Percentiles rank a stretch among this genome's conserved stretches.
Conservation (phyloP, 352 stramenopile genomes). For the Phytophthora uliginosa region DNA sequence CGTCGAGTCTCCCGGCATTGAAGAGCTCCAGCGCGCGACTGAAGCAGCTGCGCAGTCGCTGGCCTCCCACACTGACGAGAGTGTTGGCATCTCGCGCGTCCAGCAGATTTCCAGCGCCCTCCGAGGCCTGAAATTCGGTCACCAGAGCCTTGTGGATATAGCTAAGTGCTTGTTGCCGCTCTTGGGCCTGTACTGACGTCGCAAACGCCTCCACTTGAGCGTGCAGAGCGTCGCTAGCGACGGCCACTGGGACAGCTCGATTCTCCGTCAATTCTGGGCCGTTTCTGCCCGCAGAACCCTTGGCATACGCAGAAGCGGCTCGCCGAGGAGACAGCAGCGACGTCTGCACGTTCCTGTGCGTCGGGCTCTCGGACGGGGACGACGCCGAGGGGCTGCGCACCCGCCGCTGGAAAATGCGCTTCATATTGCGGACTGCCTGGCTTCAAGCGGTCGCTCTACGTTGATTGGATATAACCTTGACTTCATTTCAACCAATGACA, state of each 20-base stretch:
- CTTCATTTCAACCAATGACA: background rate
- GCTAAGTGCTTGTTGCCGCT: slow-evolving; percentile 13
- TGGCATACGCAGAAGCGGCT: slow-evolving; percentile 20
- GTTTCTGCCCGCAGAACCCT: slow-evolving; percentile 11
- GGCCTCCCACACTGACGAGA: slow-evolving; percentile 41
- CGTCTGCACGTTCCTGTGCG: background rate
- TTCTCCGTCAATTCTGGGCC: slow-evolving; percentile 11
- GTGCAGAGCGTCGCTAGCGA: background rate
- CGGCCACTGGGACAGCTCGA: background rate
- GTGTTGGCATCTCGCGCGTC: slow-evolving; percentile 23
- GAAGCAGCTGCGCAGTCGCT: slow-evolving; percentile 45
- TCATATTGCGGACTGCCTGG: slow-evolving; percentile 41
- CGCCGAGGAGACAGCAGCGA: slow-evolving; percentile 12
- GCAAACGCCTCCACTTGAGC: slow-evolving; percentile 28
- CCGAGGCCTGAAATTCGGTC: background rate
- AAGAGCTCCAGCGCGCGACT: slow-evolving; percentile 48
- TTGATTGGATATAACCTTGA: background rate
- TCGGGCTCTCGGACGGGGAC: slow-evolving; percentile 18
- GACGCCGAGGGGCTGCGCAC: slow-evolving; percentile 19
- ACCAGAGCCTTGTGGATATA: slow-evolving; percentile 10
- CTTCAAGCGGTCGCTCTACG: slow-evolving; percentile 20
- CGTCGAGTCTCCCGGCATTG: slow-evolving; percentile 42
- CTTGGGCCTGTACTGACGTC: slow-evolving; percentile 7
- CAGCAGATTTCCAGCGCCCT: slow-evolving; percentile 7
- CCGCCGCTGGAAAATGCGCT: slow-evolving; percentile 65